Conservation (phyloP, 331 rosid genomes). For the Quercus lobata region DNA sequence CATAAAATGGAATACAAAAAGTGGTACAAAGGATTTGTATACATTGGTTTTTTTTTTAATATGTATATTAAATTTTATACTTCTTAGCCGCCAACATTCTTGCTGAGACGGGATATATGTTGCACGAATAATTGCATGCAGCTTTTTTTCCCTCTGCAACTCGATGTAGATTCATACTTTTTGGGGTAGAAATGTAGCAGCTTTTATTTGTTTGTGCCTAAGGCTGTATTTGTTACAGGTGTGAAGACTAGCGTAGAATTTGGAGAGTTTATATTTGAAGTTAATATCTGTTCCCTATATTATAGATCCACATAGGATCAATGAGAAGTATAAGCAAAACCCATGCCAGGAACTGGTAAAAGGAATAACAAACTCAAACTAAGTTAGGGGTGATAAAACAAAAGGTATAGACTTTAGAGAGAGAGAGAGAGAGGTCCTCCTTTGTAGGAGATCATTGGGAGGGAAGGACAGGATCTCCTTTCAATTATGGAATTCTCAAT, state of each 20-base stretch:
- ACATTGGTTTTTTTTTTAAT: too few relatives aligned
- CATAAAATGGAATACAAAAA: too few relatives aligned
- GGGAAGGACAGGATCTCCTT: conserved; percentile 36
- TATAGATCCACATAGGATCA: neutral
- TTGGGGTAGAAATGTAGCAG: neutral
- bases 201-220: neutral
- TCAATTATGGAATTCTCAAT: conserved; percentile 14
- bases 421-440: conserved; percentile 32
- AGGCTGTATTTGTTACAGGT: conserved; percentile 14
- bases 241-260: conserved; percentile 16
- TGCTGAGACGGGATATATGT: too few relatives aligned
- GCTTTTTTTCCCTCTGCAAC: too few relatives aligned
- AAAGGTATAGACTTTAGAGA: conserved; percentile 5
- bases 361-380: conserved; percentile 45
- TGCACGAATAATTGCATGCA: too few relatives aligned
- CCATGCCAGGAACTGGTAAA: conserved; percentile 42
- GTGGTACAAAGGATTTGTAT: fast-evolving
- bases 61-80: too few relatives aligned
- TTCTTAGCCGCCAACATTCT: too few relatives aligned
- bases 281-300: conserved; percentile 7
- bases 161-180: too few relatives aligned
- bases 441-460: conserved; percentile 61
- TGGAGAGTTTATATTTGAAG: conserved; percentile 33
- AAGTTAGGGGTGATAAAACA: conserved; percentile 48
- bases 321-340: neutral